Evolutionary conservation across 768 basidiomycete species (phyloP).

Genomic region (Amanita rubescens): DNA sequence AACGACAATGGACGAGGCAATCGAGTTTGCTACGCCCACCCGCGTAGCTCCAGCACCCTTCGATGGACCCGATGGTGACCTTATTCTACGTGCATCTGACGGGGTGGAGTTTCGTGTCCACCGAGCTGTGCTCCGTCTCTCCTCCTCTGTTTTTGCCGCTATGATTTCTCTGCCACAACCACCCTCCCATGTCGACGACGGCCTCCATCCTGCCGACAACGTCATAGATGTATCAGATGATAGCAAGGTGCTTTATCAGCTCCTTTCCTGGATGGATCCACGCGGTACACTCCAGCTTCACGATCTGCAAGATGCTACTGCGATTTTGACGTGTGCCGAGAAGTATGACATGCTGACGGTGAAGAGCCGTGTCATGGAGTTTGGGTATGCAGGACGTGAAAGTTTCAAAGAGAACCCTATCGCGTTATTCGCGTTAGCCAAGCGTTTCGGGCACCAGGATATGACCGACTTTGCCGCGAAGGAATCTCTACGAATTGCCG

Average conservation of each 20-base stretch:
- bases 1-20: not conserved
- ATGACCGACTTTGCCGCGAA: constrained; percentile 4
- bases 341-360: constrained; percentile 2
- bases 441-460: not conserved
- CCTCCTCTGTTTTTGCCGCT: constrained; percentile 2
- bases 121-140: not conserved
- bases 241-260: constrained; percentile 1
- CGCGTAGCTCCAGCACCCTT: not conserved
- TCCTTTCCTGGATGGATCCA: constrained; percentile 6
- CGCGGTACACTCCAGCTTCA: not conserved
- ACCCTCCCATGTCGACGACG: not conserved
- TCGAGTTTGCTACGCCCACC: not conserved
- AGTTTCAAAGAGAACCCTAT: not conserved
- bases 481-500: not conserved
- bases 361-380: not conserved
- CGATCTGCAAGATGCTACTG: not conserved
- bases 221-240: constrained; percentile 1
- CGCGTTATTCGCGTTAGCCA: constrained; percentile 2
- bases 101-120: constrained; percentile 7
- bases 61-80: constrained; percentile 1
- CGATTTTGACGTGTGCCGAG: not conserved
- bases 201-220: not conserved
- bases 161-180: constrained; percentile 7
- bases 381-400: constrained; percentile 3
- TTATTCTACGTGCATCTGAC: constrained; percentile 1